Percentiles rank a stretch among this genome's conserved stretches.
Evolutionary conservation across 2,329 filamentous ascomycete genomes (phyloP).

Genomic region (Ophioceras dolichostomum): DNA sequence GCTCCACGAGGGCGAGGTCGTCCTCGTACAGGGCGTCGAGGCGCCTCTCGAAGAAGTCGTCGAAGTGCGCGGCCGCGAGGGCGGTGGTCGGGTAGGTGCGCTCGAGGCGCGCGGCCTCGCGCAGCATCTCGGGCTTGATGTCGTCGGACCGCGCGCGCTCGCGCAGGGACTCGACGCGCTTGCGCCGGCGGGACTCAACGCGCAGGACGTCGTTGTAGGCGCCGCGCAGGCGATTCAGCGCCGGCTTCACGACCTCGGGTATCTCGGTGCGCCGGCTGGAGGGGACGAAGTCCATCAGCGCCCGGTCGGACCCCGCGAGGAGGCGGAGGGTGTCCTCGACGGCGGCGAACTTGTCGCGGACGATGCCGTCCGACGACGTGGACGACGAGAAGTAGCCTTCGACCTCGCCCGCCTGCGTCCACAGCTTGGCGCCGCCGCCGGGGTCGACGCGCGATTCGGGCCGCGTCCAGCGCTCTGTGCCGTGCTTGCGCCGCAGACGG

Average conservation of each 20-base stretch:
- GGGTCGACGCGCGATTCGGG: conserved; percentile 57
- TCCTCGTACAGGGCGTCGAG: conserved; percentile 65
- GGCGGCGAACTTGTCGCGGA: conserved; percentile 66
- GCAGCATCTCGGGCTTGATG: conserved; percentile 72
- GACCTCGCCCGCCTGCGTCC: conserved; percentile 64
- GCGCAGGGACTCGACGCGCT: conserved; percentile 66
- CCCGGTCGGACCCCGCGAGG: conserved; percentile 66
- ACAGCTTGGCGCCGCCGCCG: conserved; percentile 49
- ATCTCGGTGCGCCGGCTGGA: conserved; percentile 70
- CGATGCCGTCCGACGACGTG: conserved; percentile 41
- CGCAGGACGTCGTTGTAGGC: conserved; percentile 76
- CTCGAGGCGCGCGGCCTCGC: conserved; percentile 75
- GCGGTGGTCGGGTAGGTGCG: conserved; percentile 73
- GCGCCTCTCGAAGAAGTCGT: conserved; percentile 75
- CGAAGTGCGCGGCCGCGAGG: conserved; percentile 82
- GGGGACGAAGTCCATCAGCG: conserved; percentile 79
- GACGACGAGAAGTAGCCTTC: conserved; percentile 70
- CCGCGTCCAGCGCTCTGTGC: conserved; percentile 75
- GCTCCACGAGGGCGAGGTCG: conserved; percentile 58
- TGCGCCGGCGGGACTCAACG: conserved; percentile 67
- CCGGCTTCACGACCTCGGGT: conserved; percentile 67
- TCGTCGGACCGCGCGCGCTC: conserved; percentile 79
- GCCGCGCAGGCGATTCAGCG: conserved; percentile 64
- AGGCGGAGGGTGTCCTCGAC: conserved; percentile 65
- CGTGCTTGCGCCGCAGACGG: conserved; percentile 61